Percentiles rank a stretch among this genome's conserved stretches.
phyloP scores from a whole-genome alignment of 2,329 filamentous ascomycete species.

The Thelonectria rubi region DNA sequence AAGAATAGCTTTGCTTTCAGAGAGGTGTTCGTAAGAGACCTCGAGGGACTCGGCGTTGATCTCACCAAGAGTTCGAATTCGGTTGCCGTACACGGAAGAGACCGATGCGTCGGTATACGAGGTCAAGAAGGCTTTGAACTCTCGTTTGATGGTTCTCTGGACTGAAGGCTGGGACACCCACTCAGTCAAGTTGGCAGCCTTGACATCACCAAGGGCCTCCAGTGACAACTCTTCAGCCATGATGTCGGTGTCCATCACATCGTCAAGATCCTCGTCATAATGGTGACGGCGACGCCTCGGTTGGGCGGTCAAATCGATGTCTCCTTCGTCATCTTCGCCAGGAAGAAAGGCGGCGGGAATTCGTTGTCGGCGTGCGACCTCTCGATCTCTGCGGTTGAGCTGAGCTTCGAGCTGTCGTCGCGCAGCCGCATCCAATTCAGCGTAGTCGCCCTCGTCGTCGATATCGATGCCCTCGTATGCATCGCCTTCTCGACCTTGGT shows the following conservation, averaged over 20 bases:
- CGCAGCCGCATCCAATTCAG: slow-evolving; percentile 71
- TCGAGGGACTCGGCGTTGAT: slow-evolving; percentile 96
- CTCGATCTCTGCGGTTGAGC: slow-evolving; percentile 77
- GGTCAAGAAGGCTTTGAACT: slow-evolving; percentile 97
- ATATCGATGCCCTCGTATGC: slow-evolving; percentile 75
- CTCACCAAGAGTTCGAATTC: slow-evolving; percentile 94
- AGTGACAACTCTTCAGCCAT: slow-evolving; percentile 96
- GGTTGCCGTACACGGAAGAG: slow-evolving; percentile 91
- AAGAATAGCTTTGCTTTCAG: slow-evolving; percentile 88
- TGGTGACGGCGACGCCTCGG: slow-evolving; percentile 85
- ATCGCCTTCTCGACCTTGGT: slow-evolving; percentile 72
- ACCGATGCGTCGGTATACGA: slow-evolving; percentile 93
- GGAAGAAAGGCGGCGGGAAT: slow-evolving; percentile 79
- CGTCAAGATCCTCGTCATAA: slow-evolving; percentile 94
- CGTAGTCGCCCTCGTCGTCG: slow-evolving; percentile 81
- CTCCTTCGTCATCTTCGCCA: slow-evolving; percentile 85
- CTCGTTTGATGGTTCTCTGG: slow-evolving; percentile 90
- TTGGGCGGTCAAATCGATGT: slow-evolving; percentile 85
- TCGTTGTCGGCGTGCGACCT: slow-evolving; percentile 71
- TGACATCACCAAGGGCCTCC: slow-evolving; percentile 90
- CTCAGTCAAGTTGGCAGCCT: slow-evolving; percentile 90
- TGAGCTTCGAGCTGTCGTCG: slow-evolving; percentile 77
- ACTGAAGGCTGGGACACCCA: slow-evolving; percentile 94
- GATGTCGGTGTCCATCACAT: slow-evolving; percentile 90
- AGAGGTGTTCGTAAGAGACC: slow-evolving; percentile 93